phyloP scores from a whole-genome alignment of 1,139 yeast species.

The Taphrina pruni region DNA sequence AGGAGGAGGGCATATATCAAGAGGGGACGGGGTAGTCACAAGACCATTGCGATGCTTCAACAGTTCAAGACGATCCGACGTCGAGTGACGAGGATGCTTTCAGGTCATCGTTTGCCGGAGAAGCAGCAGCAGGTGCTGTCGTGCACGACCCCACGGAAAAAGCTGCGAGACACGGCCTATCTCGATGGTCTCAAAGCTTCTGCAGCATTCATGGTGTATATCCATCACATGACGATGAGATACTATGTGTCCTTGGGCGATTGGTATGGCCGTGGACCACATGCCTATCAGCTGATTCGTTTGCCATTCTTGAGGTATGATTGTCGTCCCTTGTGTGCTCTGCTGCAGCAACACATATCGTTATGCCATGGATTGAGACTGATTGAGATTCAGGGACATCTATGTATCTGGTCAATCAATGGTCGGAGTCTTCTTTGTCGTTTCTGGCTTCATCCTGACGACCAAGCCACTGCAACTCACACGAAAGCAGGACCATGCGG shows the following conservation, averaged over 20 bases:
- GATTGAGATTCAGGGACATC: slow-evolving; percentile 1
- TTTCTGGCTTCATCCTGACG: slow-evolving; percentile 22
- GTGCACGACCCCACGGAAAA: background rate
- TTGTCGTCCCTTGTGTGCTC: background rate
- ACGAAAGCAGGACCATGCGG: slow-evolving; percentile 4
- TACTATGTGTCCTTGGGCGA: slow-evolving; percentile 3
- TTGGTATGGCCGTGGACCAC: slow-evolving; percentile 15
- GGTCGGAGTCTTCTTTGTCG: slow-evolving; percentile 31
- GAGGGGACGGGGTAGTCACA: background rate
- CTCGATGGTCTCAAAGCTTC: slow-evolving; percentile 28
- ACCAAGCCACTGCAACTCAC: slow-evolving; percentile 16
- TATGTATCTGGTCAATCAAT: slow-evolving; percentile 30
- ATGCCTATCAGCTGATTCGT: slow-evolving; percentile 5
- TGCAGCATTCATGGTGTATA: slow-evolving; percentile 34
- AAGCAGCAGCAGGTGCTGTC: background rate
- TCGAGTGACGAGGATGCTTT: background rate
- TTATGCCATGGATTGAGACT: background rate
- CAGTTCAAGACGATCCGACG: background rate
- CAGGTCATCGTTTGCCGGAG: background rate
- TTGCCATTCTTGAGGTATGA: slow-evolving; percentile 16
- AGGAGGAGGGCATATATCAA: too few relatives aligned
- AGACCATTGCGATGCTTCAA: background rate
- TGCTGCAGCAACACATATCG: too few relatives aligned
- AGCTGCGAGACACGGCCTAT: slow-evolving; percentile 28
- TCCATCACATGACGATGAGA: slow-evolving; percentile 23